Evolutionary conservation across 164 flowering plant species (phyloP), one percentile per base, ranked within the genome.

Genomic region (Stephania japonica): DNA sequence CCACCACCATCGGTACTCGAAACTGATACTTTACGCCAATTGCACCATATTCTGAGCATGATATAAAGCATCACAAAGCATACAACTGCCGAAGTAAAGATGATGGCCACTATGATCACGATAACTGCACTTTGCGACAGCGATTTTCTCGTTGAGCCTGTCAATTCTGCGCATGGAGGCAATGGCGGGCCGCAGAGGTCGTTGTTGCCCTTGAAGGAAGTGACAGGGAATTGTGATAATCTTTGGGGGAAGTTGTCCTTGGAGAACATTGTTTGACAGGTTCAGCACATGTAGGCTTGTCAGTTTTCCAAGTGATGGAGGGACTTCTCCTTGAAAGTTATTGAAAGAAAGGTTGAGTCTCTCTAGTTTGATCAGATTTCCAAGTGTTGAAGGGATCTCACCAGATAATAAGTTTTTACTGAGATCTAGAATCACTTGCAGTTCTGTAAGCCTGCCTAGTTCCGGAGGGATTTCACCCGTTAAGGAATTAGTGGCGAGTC

Each of bases 11-110:
- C 94, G 4, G 85, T 78, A 78, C 83, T 88, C 1, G 90, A 87
- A 61, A 92, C 79, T 7, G 86, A 75, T 42, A 85, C 91, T 75
- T 76, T 84, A 70, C 91, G 88, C 97, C 92, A 91, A 13, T 87
- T 84, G 69, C 80, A 83, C 94, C 97, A 91, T 9, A 94, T 92
- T 74, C 99, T 89, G n/a, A 89, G 72, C 97, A 94, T 94, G 49
- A 80, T 76, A 74, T 89, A 94, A 12, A 94, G 67, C 91, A 94
- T 62, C 18, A 80, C 78, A 77, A 89, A 27, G 81, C 97, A 92
- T 69, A 91, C 81, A 21, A 91, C 75, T 18, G 91, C 83, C 5
- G 99, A 85, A 43, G 87, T 89, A 44, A 91, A 89, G 16, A 92
- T 93, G 76, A 92, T 91, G 49, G 87, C 95, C 73, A 84, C 91